Percentiles rank a stretch among this genome's conserved stretches.
phyloP scores from a whole-genome alignment of 805 yeast genomes.

The Pichia pseudocactophila region DNA sequence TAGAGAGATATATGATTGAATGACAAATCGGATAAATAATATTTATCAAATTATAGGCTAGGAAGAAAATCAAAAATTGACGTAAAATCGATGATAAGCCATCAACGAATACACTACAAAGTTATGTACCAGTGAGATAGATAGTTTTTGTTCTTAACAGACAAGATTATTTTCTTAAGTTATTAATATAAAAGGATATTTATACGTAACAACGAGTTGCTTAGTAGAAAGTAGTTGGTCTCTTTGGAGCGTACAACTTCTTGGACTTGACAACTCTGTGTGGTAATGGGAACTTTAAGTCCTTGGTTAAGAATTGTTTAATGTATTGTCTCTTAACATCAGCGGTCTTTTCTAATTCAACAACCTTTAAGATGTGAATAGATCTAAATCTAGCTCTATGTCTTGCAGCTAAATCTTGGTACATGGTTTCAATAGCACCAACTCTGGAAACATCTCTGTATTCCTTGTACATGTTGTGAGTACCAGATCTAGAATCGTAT shows the following conservation, averaged over 20 bases:
- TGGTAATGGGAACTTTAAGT: slow-evolving; percentile 99
- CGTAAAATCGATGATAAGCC: no score
- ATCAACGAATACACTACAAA: neutral
- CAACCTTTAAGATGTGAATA: slow-evolving; percentile 98
- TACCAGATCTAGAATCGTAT: slow-evolving; percentile 99
- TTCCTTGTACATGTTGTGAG: slow-evolving; percentile 99
- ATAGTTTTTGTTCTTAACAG: slow-evolving; percentile 1
- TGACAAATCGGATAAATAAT: neutral
- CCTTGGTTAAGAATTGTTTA: slow-evolving; percentile 91
- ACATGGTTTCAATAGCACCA: slow-evolving; percentile 96
- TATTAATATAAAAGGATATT: slow-evolving; percentile 10
- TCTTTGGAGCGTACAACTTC: slow-evolving; percentile 80
- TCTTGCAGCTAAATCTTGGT: slow-evolving; percentile 99
- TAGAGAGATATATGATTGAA: no score
- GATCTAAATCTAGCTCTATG: slow-evolving; percentile 99
- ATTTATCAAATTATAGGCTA: no score
- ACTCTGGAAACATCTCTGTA: slow-evolving; percentile 99
- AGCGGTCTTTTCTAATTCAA: slow-evolving; percentile 93
- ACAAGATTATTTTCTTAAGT: slow-evolving; percentile 11
- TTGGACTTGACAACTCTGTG: slow-evolving; percentile 95
- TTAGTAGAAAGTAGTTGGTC: slow-evolving; percentile 97
- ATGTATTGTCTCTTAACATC: slow-evolving; percentile 99
- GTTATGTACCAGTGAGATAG: neutral
- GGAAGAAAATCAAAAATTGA: no score
- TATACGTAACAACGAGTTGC: slow-evolving; percentile 12